A percentile compares a stretch with the other conserved stretches of the same genome.
phyloP scores from a whole-genome alignment of 75 land plant species.

The Pseudotsuga menziesii region DNA sequence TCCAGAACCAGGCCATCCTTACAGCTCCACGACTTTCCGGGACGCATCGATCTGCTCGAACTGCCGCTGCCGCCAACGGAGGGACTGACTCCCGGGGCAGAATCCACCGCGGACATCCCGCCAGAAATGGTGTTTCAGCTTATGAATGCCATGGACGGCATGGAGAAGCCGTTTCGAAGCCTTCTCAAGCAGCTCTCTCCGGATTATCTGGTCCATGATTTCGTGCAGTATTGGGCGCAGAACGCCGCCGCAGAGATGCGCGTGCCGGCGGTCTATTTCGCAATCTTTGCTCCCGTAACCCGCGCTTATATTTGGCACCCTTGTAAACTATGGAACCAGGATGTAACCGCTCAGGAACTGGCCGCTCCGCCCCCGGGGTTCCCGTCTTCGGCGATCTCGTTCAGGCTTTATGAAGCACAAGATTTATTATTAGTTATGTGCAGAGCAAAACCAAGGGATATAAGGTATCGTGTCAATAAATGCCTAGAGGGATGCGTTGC shows the following conservation, averaged over 20 bases:
- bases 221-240: constrained; percentile 17
- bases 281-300: constrained; percentile 8
- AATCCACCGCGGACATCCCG: constrained; percentile 29
- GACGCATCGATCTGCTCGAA: not conserved
- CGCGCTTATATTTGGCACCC: not conserved
- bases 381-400: not conserved
- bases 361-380: not conserved
- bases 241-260: constrained; percentile 9
- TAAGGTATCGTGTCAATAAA: too few relatives aligned
- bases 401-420: not conserved
- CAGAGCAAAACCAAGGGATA: not conserved
- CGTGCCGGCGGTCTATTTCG: not conserved
- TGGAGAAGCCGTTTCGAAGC: constrained; percentile 9
- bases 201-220: constrained; percentile 27
- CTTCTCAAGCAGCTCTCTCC: constrained; percentile 1
- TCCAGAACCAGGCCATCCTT: constrained; percentile 2
- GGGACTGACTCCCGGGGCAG: constrained; percentile 12
- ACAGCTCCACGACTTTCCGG: constrained; percentile 1
- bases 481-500: too few relatives aligned
- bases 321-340: not conserved
- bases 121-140: constrained; percentile 8
- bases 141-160: constrained; percentile 13
- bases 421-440: not conserved
- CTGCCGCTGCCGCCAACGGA: constrained; percentile 13
- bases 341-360: not conserved